Base-by-base conservation (phyloP, 1,139 yeast genomes). In the Pichia sp. region DNA sequence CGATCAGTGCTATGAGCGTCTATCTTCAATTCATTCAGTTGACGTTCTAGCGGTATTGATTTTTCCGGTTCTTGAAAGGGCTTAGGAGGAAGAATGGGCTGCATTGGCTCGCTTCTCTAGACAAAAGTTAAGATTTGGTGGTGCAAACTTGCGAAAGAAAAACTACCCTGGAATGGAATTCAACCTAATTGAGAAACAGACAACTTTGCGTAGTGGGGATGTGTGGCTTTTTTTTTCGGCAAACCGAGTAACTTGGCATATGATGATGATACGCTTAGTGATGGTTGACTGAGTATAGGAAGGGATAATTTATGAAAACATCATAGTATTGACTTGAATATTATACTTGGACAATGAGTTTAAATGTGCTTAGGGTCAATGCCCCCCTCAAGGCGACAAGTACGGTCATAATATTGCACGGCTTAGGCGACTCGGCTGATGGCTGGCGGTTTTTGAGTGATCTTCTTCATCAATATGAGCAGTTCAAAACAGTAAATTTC, bases 371-470 rank as follows among this genome's bases (percentile, higher is more conserved):
- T 9, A 56, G 57, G 42, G 53, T 59, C 16, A 55, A 63, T 10
- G 61, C 66, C 8, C 60, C 61, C 21, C 36, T 49, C 4, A 53
- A 47, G 9, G 58, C 65, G 3, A 70, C 82, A 2, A 85, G 90
- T 0, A 84, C 95, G 0, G 72, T 91, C 30, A 88, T 93, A 30
- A 79, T 93, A 58, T 65, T 89, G 51, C 99, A 93, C 65, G 99
- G 99, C 0, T 74, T 93, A 19, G 99, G 99, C 9, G 99, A 91
- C 65, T 68, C 87, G 1, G 97, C 96, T 7, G 74, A 77, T 28
- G 98, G 98, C 2, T 93, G 97, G 97, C 73, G 80, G 39, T 88
- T 88, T 74, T 70, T 93, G 41, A 82, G 86, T 5, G 81, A 81
- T 49, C 57, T 74, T 42, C 64, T 76, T 41, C 68, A 69, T 28